Conservation (phyloP, 129 eudicot species). For the Oenanthe sinensis region DNA sequence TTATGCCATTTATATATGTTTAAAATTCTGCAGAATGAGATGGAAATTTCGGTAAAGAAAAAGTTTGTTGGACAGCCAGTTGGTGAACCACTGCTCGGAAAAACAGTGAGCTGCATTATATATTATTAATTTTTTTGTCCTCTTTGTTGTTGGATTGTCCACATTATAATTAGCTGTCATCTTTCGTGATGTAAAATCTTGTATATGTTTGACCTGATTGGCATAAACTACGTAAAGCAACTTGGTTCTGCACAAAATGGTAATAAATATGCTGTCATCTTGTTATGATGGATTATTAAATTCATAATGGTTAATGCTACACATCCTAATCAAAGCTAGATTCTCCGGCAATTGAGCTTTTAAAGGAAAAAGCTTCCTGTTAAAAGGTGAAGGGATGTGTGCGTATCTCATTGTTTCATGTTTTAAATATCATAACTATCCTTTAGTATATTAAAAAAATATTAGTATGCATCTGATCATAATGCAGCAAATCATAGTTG, state of each 20-base stretch:
- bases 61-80: slow-evolving; percentile 68
- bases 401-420: not conserved
- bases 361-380: not conserved
- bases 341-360: not conserved
- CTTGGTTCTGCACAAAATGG: not conserved
- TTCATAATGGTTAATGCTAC: not conserved
- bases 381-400: not conserved
- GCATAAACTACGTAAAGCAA: not conserved
- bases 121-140: not conserved
- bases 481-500: no score
- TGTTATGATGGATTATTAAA: not conserved
- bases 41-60: slow-evolving; percentile 59
- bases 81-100: slow-evolving; percentile 70
- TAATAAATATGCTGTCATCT: not conserved
- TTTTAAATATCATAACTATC: not conserved
- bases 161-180: not conserved
- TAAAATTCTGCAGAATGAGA: slow-evolving; percentile 47
- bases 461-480: no score
- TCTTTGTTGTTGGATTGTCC: not conserved
- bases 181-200: not conserved
- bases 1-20: not conserved
- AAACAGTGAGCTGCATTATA: slow-evolving; percentile 43
- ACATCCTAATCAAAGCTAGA: not conserved
- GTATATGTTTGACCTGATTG: not conserved
- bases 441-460: no score